Base-by-base conservation (phyloP, 805 yeast genomes). In the Suhomyces vadensis region DNA sequence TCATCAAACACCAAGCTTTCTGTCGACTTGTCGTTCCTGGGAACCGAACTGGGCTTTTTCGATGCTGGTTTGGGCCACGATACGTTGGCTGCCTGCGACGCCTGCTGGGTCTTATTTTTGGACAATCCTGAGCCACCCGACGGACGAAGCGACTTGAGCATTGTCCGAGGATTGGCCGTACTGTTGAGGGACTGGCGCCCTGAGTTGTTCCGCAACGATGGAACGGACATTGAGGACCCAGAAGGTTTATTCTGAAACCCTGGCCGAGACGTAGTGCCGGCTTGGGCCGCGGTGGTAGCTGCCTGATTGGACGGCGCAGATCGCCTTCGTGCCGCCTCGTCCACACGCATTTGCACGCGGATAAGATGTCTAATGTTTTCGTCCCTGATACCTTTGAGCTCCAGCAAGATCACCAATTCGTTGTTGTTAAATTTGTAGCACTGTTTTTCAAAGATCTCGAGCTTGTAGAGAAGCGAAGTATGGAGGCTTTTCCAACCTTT, bases 401-500 rank as follows among this genome's bases (percentile, higher is more conserved):
- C 73, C 29, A 56, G 54, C 29, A 67, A 51, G 3, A 66, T 49
- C 9, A 27, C 45, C 21, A 45, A 33, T 43, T 65, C 71, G 24
- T 66, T 67, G 35, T 41, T 38, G 23, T 39, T 23, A 33, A 60
- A 48, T 44, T 66, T 68, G 36, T 52, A 23, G 57, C 57, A 56
- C 58, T 60, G 47, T 61, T 60, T 77, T 65, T 56, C 83, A 74
- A 52, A 85, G 52, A 42, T 60, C 47, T 82, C 87, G 35, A 83
- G 63, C 52, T 79, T 79, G 56, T 69, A 78, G 38, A 79, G 69
- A 2, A 82, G 71, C 38, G 78, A 75, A 1, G 86, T 80, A 49
- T 82, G 87, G n/a, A 86, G 63, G 2, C 81, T 69, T 51, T 81
- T 84, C 91, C 92, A 85, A 2, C 91, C 91, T 47, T 76, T 78